Percentiles rank a stretch among this genome's conserved stretches.
phyloP scores from a whole-genome alignment of 1,284 basidiomycete genomes.

The Malassezia obtusa region DNA sequence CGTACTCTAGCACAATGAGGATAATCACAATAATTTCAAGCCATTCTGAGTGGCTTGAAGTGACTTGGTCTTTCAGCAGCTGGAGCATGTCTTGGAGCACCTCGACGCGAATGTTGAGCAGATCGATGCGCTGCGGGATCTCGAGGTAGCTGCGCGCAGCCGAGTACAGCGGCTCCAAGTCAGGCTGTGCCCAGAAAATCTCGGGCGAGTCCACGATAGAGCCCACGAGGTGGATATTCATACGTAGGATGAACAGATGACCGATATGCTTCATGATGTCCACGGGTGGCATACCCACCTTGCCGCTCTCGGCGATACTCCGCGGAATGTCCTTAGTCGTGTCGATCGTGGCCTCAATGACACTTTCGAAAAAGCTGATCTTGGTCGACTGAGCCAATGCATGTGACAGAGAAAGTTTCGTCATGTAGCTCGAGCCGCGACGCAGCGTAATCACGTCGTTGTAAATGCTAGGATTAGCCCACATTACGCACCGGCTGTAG shows the following conservation, averaged over 20 bases:
- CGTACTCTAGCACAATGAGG: constrained; percentile 68
- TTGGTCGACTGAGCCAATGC: constrained; percentile 92
- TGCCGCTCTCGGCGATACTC: constrained; percentile 82
- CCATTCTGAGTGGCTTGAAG: constrained; percentile 77
- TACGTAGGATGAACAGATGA: constrained; percentile 72
- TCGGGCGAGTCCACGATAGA: constrained; percentile 91
- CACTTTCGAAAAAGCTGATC: constrained; percentile 64
- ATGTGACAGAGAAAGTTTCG: constrained; percentile 86
- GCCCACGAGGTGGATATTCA: constrained; percentile 90
- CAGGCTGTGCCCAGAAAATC: constrained; percentile 72
- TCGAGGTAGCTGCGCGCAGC: constrained; percentile 77
- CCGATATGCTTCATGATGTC: constrained; percentile 98
- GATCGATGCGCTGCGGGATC: constrained; percentile 82
- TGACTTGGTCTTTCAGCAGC: constrained; percentile 86
- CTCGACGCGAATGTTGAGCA: constrained; percentile 86
- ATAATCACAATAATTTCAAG: constrained; percentile 92
- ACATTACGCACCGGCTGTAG: constrained; percentile 52
- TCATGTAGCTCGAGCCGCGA: constrained; percentile 92
- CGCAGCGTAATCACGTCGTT: constrained; percentile 95
- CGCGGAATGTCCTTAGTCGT: constrained; percentile 94
- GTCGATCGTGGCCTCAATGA: constrained; percentile 86
- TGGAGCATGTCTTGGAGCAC: constrained; percentile 93
- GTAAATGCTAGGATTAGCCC: constrained; percentile 61
- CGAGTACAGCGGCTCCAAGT: constrained; percentile 87
- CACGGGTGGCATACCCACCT: constrained; percentile 59